Percentiles rank a stretch among this genome's conserved stretches.
Conservation (phyloP, 768 basidiomycete species). For the Hericium coralloides region DNA sequence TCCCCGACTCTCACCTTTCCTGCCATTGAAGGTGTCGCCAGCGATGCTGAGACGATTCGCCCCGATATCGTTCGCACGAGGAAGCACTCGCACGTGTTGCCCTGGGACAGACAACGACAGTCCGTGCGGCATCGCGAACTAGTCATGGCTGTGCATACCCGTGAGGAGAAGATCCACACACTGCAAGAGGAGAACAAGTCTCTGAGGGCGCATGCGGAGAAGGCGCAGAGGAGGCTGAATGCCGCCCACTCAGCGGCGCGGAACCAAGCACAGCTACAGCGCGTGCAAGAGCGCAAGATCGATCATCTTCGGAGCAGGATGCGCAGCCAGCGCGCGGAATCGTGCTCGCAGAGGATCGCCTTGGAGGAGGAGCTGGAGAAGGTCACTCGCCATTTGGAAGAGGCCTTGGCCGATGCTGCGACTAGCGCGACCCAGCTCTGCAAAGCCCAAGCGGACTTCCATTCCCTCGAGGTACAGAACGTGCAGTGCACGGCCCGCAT, state of each 20-base stretch:
- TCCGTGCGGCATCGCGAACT: conserved; percentile 10
- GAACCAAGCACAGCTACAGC: conserved; percentile 6
- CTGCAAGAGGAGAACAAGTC: conserved; percentile 7
- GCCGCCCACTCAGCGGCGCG: conserved; percentile 8
- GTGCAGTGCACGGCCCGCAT: conserved; percentile 4
- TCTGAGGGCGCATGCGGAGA: conserved; percentile 9
- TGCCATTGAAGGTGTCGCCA: too few species aligned
- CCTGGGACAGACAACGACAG: conserved; percentile 7
- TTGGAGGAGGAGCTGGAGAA: conserved; percentile 6
- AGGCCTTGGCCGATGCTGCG: conserved; percentile 1
- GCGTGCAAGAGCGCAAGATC: conserved; percentile 13
- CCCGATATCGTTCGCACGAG: not conserved
- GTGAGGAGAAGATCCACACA: conserved; percentile 8
- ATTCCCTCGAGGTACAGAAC: not conserved
- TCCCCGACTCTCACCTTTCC: too few species aligned
- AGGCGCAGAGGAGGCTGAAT: conserved; percentile 7
- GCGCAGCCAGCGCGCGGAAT: conserved; percentile 4
- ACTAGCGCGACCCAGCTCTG: not conserved
- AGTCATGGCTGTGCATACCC: conserved; percentile 8
- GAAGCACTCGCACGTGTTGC: conserved; percentile 1
- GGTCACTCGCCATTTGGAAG: not conserved
- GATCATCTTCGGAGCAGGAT: conserved; percentile 10
- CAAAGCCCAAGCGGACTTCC: not conserved
- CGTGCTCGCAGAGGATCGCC: conserved; percentile 4
- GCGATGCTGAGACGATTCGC: not conserved